phyloP scores from a whole-genome alignment of 371 early-diverging fungal genomes.

The Amoeboradix gromovi region DNA sequence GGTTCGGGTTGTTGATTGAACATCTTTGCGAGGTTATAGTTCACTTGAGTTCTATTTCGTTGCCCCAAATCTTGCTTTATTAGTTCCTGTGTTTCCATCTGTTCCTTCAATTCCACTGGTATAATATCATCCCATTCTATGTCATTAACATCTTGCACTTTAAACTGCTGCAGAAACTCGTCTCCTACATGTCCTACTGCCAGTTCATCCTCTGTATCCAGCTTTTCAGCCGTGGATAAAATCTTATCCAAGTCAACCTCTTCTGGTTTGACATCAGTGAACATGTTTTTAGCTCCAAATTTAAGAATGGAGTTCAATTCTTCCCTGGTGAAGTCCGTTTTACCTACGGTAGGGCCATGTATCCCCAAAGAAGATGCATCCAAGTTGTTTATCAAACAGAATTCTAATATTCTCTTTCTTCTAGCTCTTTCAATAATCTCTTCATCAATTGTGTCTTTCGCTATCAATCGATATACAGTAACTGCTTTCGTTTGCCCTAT shows the following conservation, averaged over 20 bases:
- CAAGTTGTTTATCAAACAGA: conserved; percentile 89
- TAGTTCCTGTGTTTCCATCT: conserved; percentile 3
- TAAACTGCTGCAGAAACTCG: conserved; percentile 74
- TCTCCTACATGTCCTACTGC: conserved; percentile 34
- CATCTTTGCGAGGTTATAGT: not conserved
- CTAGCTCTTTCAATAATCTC: conserved; percentile 89
- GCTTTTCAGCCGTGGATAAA: conserved; percentile 65
- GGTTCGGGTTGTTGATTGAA: conserved; percentile 5
- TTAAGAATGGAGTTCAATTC: conserved; percentile 78
- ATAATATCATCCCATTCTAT: conserved; percentile 84
- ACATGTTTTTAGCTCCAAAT: conserved; percentile 88
- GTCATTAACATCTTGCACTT: conserved; percentile 64
- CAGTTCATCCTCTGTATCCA: conserved; percentile 38
- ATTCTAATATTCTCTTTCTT: conserved; percentile 89
- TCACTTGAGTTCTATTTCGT: not conserved
- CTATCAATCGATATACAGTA: conserved; percentile 89
- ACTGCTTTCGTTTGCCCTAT: conserved; percentile 94
- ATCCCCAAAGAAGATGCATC: conserved; percentile 21
- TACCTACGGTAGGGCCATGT: conserved; percentile 9
- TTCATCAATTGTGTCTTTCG: conserved; percentile 93
- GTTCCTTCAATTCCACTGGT: conserved; percentile 44
- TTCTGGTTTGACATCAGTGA: conserved; percentile 50
- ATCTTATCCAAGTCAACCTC: conserved; percentile 83
- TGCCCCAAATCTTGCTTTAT: conserved; percentile 2
- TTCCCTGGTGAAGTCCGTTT: conserved; percentile 21